These are phyloP conservation scores for Firmiana major DNA, from an alignment of 345 rosid genomes.

Conservation along the genomic window DNA sequence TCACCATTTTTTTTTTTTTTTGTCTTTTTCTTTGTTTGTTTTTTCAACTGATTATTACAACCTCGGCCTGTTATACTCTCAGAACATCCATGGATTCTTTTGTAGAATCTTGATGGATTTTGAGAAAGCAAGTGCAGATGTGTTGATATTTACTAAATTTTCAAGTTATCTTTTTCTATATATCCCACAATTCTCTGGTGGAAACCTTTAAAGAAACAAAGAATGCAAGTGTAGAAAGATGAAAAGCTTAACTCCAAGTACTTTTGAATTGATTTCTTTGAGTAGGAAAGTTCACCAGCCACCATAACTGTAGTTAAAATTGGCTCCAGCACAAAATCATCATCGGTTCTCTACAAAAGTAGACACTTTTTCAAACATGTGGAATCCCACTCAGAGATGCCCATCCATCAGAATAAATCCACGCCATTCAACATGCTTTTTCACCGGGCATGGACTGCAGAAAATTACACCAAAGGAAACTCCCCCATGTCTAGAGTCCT, in stretches of 20 bases:
- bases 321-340: background rate
- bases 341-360: conserved; percentile 5
- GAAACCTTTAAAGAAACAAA: background rate
- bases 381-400: conserved; percentile 12
- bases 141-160: conserved; percentile 26
- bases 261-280: background rate
- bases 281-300: conserved; percentile 12
- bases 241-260: background rate
- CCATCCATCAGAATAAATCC: conserved; percentile 1
- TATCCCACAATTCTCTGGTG: background rate
- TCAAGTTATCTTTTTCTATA: background rate
- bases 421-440: background rate
- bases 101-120: conserved; percentile 32
- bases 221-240: conserved; percentile 12
- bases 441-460: background rate
- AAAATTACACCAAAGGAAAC: background rate
- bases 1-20: conserved; percentile 14
- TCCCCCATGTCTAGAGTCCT: background rate
- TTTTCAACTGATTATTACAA: conserved; percentile 30
- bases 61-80: conserved; percentile 54
- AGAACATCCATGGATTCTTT: conserved; percentile 31
- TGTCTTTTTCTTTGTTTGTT: background rate
- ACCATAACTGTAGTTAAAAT: conserved; percentile 3
- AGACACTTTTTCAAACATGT: background rate
- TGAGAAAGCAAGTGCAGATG: conserved; percentile 42